These are phyloP conservation scores for Apiotrichum domesticum DNA, from an alignment of 1,284 basidiomycete species.

Conservation along the genomic window DNA sequence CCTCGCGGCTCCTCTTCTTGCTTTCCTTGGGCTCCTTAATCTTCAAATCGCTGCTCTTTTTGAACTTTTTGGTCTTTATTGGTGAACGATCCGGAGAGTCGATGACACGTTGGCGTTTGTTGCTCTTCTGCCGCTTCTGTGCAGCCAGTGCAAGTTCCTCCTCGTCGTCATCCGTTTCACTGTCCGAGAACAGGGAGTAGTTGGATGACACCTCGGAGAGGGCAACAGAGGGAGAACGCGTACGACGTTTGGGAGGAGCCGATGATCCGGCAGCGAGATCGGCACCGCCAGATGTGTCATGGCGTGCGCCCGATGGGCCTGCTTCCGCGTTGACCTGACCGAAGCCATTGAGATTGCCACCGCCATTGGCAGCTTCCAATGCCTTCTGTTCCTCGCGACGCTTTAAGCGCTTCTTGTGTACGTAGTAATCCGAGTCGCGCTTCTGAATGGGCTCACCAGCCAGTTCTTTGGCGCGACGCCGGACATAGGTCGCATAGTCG, in stretches of 20 bases:
- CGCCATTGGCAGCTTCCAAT: neutral
- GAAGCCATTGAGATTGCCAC: neutral
- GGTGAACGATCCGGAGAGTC: neutral
- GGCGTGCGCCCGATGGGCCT: neutral
- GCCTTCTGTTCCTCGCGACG: neutral
- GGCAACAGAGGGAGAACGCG: too few relatives aligned
- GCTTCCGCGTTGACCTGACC: neutral
- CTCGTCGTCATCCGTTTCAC: neutral
- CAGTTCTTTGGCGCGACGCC: conserved; percentile 21
- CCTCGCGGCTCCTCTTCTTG: neutral
- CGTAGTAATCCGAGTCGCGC: conserved; percentile 31
- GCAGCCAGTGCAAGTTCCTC: neutral
- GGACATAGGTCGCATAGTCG: conserved; percentile 18
- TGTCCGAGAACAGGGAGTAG: neutral
- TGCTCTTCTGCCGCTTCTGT: neutral
- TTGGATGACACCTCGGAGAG: neutral
- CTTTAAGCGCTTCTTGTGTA: conserved; percentile 13
- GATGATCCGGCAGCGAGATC: neutral
- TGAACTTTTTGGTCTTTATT: neutral
- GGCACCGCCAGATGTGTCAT: neutral
- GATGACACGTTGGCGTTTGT: neutral
- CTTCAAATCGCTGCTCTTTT: neutral
- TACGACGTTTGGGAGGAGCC: neutral
- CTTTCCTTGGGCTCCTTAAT: neutral
- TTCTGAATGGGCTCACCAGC: conserved; percentile 16